Evolutionary conservation across 805 yeast species (phyloP), one percentile per base, ranked within the genome.

Genomic region (Teunomyces lycoperdinae): DNA sequence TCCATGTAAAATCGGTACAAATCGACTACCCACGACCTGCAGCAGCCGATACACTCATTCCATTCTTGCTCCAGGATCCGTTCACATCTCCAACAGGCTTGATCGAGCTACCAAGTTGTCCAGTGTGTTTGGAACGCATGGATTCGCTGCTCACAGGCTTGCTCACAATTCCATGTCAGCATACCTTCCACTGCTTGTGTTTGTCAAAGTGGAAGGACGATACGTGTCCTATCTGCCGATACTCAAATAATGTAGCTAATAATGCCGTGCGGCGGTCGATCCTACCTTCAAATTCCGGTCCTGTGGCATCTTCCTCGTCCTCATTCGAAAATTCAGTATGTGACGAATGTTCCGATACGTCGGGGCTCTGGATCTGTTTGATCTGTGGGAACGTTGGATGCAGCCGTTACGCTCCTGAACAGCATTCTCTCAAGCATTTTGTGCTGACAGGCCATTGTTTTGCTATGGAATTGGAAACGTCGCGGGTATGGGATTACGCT

Each of bases 361-460:
- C 79, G 0, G 87, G 87, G 61, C 67, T 90, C 11, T 90, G 97
- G 97, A 84, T 89, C 1, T 90, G 97, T 65, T 71, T 90, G 24
- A 79, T 91, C 1, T 90, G 97, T 67, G 97, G 97, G 0, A 84
- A 87, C 60, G 73, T 89, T n/a, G 97, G 96, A 0, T 90, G 97
- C 68, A 92, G 95, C 35, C 68, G 97, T 51, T 90, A 90, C 63
- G 71, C 75, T 0, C 87, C 89, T 44, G 79, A 79, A 29, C 90
- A 86, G 44, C 97, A 90, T 69, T 95, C 96, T 0, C 80, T 89
- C 44, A 80, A 84, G 50, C 97, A 90, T 65, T 91, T 80, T 62
- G 80, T 83, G 13, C 72, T 73, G 8, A 85, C 96, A 0, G 83
- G 85, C 5, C 97, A 90, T 64, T 87, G 96, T 57, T 90, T 88